Conservation (phyloP, 1,139 yeast genomes). For the Eremothecium sinecaudum region DNA sequence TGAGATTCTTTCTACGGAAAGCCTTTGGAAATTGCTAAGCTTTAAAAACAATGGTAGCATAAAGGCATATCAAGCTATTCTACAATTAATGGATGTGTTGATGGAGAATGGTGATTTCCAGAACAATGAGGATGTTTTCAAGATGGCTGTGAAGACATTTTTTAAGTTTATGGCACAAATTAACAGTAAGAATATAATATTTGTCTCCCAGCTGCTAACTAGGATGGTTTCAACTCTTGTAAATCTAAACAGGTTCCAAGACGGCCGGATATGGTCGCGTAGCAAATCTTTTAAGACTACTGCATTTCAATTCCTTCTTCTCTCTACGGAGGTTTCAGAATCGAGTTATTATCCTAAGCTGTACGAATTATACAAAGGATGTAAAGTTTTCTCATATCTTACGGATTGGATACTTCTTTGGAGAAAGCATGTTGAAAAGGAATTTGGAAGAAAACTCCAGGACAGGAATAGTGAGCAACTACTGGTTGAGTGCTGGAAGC, state of each 20-base stretch:
- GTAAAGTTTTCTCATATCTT: slow-evolving; percentile 13
- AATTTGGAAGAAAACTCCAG: slow-evolving; percentile 18
- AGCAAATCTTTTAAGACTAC: slow-evolving; percentile 40
- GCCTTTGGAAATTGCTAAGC: slow-evolving; percentile 32
- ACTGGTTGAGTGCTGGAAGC: slow-evolving; percentile 22
- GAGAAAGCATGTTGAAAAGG: slow-evolving; percentile 15
- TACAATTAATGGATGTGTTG: slow-evolving; percentile 32
- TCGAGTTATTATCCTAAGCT: slow-evolving; percentile 39
- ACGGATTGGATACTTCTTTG: slow-evolving; percentile 24
- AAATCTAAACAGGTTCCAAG: slow-evolving; percentile 35
- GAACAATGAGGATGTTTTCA: slow-evolving; percentile 34
- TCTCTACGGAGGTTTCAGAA: slow-evolving; percentile 47
- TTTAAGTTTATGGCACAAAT: slow-evolving; percentile 44
- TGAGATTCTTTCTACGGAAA: slow-evolving; percentile 16
- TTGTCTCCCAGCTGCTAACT: slow-evolving; percentile 40
- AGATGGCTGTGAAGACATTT: slow-evolving; percentile 40
- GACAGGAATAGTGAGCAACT: slow-evolving; percentile 20
- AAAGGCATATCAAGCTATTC: slow-evolving; percentile 39
- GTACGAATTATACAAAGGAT: slow-evolving; percentile 13
- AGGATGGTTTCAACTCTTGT: slow-evolving; percentile 43
- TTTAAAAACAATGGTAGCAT: slow-evolving; percentile 36
- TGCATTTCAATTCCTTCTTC: slow-evolving; percentile 37
- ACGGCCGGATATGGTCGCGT: slow-evolving; percentile 42
- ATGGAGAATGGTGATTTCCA: slow-evolving; percentile 15
- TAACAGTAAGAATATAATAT: slow-evolving; percentile 31